Evolutionary conservation across 1,139 yeast species (phyloP), one percentile per base, ranked within the genome.

Genomic region (Suhomyces yuchorum): DNA sequence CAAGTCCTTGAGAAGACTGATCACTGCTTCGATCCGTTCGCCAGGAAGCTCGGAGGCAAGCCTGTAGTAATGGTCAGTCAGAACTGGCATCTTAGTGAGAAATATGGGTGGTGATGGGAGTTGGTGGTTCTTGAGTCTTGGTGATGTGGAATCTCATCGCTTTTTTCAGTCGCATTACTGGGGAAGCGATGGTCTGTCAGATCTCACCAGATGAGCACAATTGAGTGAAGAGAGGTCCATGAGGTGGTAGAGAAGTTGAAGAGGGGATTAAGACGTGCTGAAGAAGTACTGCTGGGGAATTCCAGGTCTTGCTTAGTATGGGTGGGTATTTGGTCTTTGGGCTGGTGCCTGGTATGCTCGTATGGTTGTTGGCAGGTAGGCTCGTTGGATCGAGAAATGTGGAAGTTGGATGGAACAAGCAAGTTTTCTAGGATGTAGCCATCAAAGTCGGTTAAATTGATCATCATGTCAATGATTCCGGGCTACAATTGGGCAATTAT

Each of bases 1-100:
- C 8, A 86, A 72, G 46, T 87, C 91, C 24, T 80, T 72, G 51
- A 92, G 74, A 44, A 92, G 71, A 0, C 73, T 71, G 0, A 84
- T 78, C 1, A 96, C 96, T 0, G 96, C 88, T 36, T 77, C 72
- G 35, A 90, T 72, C 37, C 97, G 76, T 61, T 88, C 96, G 15
- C 73, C 70, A 20, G 87, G 85, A 18, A 86, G 69, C 53, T 91
- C 96, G 11, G 96, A 86, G 1, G 92, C 91, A 42, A 92, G 74
- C 44, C 78, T 75, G 66, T 86, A 89, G 74, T 87, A 92, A 59
- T 84, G 84, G 59, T 91, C 97, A 62, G 78, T 81, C 59, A 84
- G 81, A 7, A 86, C 87, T 33, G 75, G 45, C 82, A 74, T 76
- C 22, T 37, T 37, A 6, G n/a, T 34, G 23, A 19, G 19, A 15